These are phyloP conservation scores for Euphorbia pulcherrima DNA, from an alignment of 345 rosid genomes.

Conservation along the genomic window DNA sequence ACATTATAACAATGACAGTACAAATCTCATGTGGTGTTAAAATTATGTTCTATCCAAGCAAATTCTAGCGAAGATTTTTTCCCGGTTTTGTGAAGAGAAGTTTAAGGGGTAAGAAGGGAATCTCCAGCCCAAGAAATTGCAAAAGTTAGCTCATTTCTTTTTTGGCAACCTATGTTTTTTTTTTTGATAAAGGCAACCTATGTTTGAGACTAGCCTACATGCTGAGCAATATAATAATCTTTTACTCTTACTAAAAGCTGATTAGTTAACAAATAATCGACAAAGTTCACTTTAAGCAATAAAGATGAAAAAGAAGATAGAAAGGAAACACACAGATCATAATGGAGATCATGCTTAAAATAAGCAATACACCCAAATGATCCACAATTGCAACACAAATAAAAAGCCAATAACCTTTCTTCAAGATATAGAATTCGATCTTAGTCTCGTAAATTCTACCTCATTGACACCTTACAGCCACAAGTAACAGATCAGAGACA, in stretches of 20 bases:
- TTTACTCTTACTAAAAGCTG: not conserved
- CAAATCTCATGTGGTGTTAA: too few species aligned
- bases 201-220: not conserved
- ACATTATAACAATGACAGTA: too few species aligned
- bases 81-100: too few species aligned
- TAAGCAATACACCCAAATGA: not conserved
- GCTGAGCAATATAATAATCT: not conserved
- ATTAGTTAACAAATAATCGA: not conserved
- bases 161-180: too few species aligned
- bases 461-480: not conserved
- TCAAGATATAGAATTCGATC: not conserved
- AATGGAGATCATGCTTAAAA: not conserved
- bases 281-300: not conserved
- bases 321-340: not conserved
- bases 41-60: not conserved
- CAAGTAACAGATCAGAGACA: constrained; percentile 4
- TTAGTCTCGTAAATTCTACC: not conserved
- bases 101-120: too few species aligned
- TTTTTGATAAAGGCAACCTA: too few species aligned
- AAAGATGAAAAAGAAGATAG: not conserved
- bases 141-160: not conserved
- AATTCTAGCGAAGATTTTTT: not conserved
- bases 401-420: not conserved
- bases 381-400: not conserved
- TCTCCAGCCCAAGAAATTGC: not conserved